Base-by-base conservation (phyloP, 768 basidiomycete species). In the Myochromella boudieri region DNA sequence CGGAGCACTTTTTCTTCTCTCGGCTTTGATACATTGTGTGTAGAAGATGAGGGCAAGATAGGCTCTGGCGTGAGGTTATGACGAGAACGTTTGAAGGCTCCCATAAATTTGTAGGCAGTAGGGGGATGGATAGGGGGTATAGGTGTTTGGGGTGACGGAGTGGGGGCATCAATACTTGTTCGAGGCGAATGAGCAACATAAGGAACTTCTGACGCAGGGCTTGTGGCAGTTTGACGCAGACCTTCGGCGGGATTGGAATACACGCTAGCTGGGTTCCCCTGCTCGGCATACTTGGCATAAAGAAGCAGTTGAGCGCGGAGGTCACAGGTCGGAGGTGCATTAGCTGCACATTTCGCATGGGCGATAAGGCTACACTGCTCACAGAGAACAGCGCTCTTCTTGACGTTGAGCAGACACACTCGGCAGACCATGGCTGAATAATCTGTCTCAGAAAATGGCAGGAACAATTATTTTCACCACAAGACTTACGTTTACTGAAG, bases 361-460 rank as follows among this genome's bases (percentile, higher is more conserved):
- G 86, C 82, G 51, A 97, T 89, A 49, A 97, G 78, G 55, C 85
- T 92, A 69, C 95, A 97, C 52, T 85, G 83, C 31, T 87, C 84
- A 60, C 95, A 97, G 6, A 97, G 72, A 7, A 94, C 85, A 1
- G 89, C 93, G 46, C 77, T 85, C 67, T 87, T 92, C 76, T 91
- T 94, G 56, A 91, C 86, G 50, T 75, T 78, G 31, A 74, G 68
- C 48, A 82, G 75, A 64, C 95, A 97, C 12, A 97, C 85, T 29
- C 91, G 79, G 67, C 95, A 97, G 2, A 77, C 68, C 74, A 97
- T 85, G 21, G 91, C 95, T 97, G n/a, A 57, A 4, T 42, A 38
- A 46, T 38, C 26, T 38, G 42, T 48, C 26, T 52, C 52, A 31
- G 56, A 49, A 39, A 42, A 36, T 8, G 40, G 39, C 42, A n/a